These are phyloP conservation scores for Zea mays DNA, from an alignment of 176 grass and related monocot genomes.

Conservation along the genomic window Zm-B73-REFERENCE-NAM-5.0 NC_050099.1:237347001-237347500, in stretches of 20 bases:
- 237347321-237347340: neutral
- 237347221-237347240: neutral
- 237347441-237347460: neutral
- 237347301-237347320: neutral
- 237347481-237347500: neutral
- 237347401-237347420: neutral
- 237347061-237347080: neutral
- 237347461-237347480: neutral
- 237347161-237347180: neutral
- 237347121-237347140: neutral
- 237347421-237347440: neutral
- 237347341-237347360: neutral
- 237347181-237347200: neutral
- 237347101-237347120: neutral
- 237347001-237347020: neutral
- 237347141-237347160: neutral
- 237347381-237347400: neutral
- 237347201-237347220: neutral
- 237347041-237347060: neutral
- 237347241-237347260: slow-evolving; percentile 1
- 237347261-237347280: neutral
- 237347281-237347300: neutral
- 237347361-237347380: neutral
- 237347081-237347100: neutral
- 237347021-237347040: neutral